Evolutionary conservation across 2,329 filamentous ascomycete genomes (phyloP), one percentile per base, ranked within the genome.

Genomic region (Colletotrichum theobromicola): DNA sequence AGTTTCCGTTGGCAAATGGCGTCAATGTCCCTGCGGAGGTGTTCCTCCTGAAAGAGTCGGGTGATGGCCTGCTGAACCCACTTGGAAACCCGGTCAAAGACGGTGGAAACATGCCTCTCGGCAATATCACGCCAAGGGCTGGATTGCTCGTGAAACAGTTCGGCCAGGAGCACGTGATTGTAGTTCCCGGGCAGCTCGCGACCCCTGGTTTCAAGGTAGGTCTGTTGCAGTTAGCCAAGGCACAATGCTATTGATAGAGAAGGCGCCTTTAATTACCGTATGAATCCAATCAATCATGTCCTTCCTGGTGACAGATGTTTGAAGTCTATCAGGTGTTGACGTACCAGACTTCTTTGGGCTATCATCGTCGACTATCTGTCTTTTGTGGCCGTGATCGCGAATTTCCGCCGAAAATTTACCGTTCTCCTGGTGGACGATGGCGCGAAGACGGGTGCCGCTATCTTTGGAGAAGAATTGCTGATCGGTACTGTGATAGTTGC

Each of bases 121-220:
- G 72, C 61, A 8, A 74, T 61, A 1, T 35, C 5, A 4, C 61
- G 72, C 92, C 91, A 94, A 0, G 87, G 88, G 8, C 77, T 69
- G 1, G 87, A 91, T 72, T 94, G 91, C 60, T 92, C 87, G 24
- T 83, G 82, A 78, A 94, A 94, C 0, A 94, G 79, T 26, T 93
- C 88, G 0, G 84, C 83, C 1, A 94, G 86, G 12, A 93, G 82
- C 67, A 90, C 79, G 0, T 91, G 88, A 74, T 92, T 92, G 80
- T 91, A 93, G 0, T 85, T 90, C 0, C 92, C 90, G 0, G 90
- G 89, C 0, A 94, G 81, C 78, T 94, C 92, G 7, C 87, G 82
- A 2, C 75, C 75, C 7, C 68, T 30, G 24, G 65, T 73, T 2
- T 69, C 4, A 5, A 34, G 1, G 13, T 72, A 69, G 1, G 58